Evolutionary conservation across 2,329 filamentous ascomycete species (phyloP), one percentile per base, ranked within the genome.

Genomic region (Pleoardoris graminearum): DNA sequence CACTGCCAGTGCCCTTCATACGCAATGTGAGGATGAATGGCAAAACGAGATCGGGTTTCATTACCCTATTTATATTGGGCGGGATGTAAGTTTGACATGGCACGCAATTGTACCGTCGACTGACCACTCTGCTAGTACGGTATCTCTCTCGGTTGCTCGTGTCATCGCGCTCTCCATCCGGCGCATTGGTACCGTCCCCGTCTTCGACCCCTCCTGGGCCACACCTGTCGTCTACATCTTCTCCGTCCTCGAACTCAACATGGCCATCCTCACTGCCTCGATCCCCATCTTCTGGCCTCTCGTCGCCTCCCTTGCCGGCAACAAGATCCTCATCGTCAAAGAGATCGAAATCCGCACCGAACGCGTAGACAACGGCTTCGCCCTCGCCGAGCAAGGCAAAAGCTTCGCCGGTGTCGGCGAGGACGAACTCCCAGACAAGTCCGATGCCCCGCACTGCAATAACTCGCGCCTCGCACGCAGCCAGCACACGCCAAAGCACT

Each of bases 241-340:
- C 53, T 70, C 67, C 36, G 61, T 67, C 22, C 68, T 74, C 47
- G 72, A 75, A 56, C 60, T 73, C 59, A 68, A 73, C 55, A 61
- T 74, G 37, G 71, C 71, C 36, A 74, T 74, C 37, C 60, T 73
- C 3, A 67, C 65, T 36, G 72, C 71, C 16, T 70, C 66, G 0
- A 69, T 74, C 27, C 72, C 72, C 19, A 70, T 72, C 37, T 75
- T 74, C 65, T 75, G 71, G 71, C 72, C 72, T 11, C 54, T 66
- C 30, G 67, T 75, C 46, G 56, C 54, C 16, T 63, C 59, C 14
- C 43, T 74, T 14, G 60, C 69, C 4, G 43, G 57, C 30, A 70
- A 70, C 58, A 70, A 68, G 29, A 75, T 74, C 54, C 68, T 72
- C 35, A 70, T 74, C 52, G 67, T 73, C 54, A 73, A 72, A 44